These are phyloP conservation scores for Crucibulum laeve DNA, from an alignment of 768 basidiomycete species.

Conservation along the genomic window DNA sequence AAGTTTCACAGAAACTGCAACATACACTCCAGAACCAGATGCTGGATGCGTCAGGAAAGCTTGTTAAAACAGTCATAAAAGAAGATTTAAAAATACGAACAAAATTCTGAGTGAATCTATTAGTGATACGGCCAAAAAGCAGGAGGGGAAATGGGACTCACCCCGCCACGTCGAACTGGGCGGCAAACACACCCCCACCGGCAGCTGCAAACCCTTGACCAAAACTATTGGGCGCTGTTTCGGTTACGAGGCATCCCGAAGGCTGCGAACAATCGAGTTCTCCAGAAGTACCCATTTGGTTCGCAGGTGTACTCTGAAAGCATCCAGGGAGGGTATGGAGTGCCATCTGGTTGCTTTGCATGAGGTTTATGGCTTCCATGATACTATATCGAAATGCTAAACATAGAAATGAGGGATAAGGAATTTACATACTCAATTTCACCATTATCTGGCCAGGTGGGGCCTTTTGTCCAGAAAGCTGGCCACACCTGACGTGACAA, in stretches of 20 bases:
- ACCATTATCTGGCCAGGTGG: slow-evolving; percentile 37
- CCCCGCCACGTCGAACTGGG: slow-evolving; percentile 60
- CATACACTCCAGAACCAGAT: slow-evolving; percentile 47
- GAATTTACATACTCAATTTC: slow-evolving; percentile 31
- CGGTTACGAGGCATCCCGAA: slow-evolving; percentile 40
- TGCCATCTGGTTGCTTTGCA: slow-evolving; percentile 49
- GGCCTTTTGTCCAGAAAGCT: slow-evolving; percentile 41
- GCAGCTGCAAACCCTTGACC: slow-evolving; percentile 43
- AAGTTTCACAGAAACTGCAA: slow-evolving; percentile 1
- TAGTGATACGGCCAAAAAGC: neutral
- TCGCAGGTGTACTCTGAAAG: slow-evolving; percentile 19
- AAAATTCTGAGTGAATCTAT: slow-evolving; percentile 8
- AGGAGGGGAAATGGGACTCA: slow-evolving; percentile 9
- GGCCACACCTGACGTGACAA: slow-evolving; percentile 34
- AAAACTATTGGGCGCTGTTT: slow-evolving; percentile 39
- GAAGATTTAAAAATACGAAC: slow-evolving; percentile 5
- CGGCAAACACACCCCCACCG: slow-evolving; percentile 56
- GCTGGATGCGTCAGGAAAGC: slow-evolving; percentile 12
- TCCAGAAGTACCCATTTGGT: slow-evolving; percentile 25
- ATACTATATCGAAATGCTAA: slow-evolving; percentile 24
- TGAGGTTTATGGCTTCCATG: slow-evolving; percentile 56
- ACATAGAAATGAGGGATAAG: neutral
- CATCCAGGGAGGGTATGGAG: slow-evolving; percentile 44
- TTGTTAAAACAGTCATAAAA: neutral
- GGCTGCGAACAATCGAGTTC: slow-evolving; percentile 25